Conservation (phyloP, 2,329 filamentous ascomycete species). For the Venturia aucupariae region DNA sequence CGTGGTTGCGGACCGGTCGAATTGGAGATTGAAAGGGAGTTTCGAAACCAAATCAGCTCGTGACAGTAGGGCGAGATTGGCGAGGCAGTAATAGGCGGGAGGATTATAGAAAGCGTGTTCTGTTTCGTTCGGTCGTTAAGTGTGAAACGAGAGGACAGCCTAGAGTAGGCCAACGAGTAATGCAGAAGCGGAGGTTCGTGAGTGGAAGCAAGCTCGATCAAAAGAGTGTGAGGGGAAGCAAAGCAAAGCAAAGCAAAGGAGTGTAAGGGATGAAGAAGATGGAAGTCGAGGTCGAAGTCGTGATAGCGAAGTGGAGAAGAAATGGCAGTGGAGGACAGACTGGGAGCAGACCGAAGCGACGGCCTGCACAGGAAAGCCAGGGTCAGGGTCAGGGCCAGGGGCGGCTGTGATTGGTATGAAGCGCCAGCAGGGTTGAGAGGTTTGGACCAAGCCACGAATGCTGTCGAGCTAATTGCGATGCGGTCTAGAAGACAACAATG, state of each 20-base stretch:
- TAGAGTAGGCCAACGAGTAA: not conserved
- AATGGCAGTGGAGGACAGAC: not conserved
- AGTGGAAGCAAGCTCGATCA: not conserved
- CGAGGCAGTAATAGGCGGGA: slow-evolving; percentile 6
- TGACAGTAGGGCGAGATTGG: not conserved
- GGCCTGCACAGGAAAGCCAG: too few species aligned
- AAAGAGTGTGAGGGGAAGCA: slow-evolving; percentile 1
- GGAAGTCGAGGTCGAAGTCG: not conserved
- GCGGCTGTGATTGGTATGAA: not conserved
- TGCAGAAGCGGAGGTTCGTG: not conserved
- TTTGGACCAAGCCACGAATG: not conserved
- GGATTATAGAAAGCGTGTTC: not conserved
- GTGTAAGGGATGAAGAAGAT: not conserved
- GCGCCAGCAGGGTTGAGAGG: not conserved
- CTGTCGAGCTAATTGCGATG: not conserved
- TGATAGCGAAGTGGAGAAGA: not conserved
- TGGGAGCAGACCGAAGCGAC: not conserved
- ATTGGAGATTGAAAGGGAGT: not conserved
- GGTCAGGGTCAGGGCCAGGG: not conserved
- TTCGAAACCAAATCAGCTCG: not conserved
- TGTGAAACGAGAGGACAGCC: slow-evolving; percentile 7
- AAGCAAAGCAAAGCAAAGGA: not conserved
- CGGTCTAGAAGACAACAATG: not conserved
- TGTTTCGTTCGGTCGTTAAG: slow-evolving; percentile 7
- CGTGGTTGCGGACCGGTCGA: not conserved